Base-by-base conservation (phyloP, 164 flowering plant species). In the Piper longum region DNA sequence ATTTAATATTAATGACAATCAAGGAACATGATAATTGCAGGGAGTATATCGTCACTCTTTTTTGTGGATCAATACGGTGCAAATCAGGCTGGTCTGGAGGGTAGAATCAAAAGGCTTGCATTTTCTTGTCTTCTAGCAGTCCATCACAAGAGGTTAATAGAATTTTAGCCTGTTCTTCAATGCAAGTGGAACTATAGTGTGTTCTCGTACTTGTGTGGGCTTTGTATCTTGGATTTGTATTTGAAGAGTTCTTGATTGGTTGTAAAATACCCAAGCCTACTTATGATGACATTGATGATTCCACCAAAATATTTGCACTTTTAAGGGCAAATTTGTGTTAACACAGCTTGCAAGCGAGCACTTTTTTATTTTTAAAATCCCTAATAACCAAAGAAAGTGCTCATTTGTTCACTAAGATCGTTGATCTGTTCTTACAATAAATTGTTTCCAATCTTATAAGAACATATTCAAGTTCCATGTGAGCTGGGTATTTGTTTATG, bases 101-200 rank as follows among this genome's bases (percentile, higher is more conserved):
- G 73, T 77, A 81, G 95, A 73, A 82, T 93, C 67, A 83, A 85
- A 80, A 69, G 70, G 58, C 78, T 93, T 64, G 79, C 80, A 51
- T 76, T 74, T 80, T 75, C 83, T 36, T 93, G 95, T 69, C 71
- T 90, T 60, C 79, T 73, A 66, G 91, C 96, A 66, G 73, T 90
- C 69, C 81, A 90, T 79, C 81, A 76, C 36, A 87, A 86, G 62
- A 90, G 97, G 99, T 89, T 66, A 51, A 76, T 72, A 17, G 4
- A 5, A 9, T 26, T 41, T 26, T 8, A 11, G 36, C 36, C 36
- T 26, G 36, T 26, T 26, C 36, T 26, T 26, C 36, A 26, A 26
- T 26, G 36, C 36, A 26, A 26, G 36, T 26, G 2, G 36, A 26
- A 26, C 36, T 0, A 26, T 26, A 26, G 36, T 39, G 18, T n/a